These are phyloP conservation scores for Yamadazyma kanchanaburiensis DNA, from an alignment of 1,139 yeast species.

Conservation along the genomic window DNA sequence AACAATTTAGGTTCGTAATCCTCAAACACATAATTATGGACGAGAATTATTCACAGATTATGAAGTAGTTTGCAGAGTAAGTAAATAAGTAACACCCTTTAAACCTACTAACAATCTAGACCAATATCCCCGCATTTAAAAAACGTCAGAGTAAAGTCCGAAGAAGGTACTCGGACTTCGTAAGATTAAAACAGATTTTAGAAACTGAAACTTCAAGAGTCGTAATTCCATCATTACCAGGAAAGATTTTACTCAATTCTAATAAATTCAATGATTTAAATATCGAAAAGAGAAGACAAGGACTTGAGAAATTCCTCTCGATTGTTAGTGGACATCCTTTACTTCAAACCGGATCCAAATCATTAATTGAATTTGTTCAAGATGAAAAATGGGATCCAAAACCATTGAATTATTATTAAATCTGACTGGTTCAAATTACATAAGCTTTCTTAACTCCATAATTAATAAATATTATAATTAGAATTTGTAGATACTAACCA, in stretches of 20 bases:
- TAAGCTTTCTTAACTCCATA: too few species aligned
- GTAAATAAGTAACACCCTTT: too few species aligned
- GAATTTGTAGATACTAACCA: too few species aligned
- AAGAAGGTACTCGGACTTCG: slow-evolving; percentile 89
- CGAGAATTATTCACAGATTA: slow-evolving; percentile 82
- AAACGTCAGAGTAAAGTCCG: slow-evolving; percentile 67
- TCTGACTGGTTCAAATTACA: too few species aligned
- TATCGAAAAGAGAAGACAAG: slow-evolving; percentile 80
- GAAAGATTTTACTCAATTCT: slow-evolving; percentile 65
- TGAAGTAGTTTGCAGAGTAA: slow-evolving; percentile 71
- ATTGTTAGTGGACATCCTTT: slow-evolving; percentile 92
- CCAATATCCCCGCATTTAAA: slow-evolving; percentile 84
- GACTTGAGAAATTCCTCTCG: slow-evolving; percentile 75
- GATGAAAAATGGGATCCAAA: slow-evolving; percentile 75
- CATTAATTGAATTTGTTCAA: slow-evolving; percentile 81
- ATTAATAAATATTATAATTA: too few species aligned
- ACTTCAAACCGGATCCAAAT: slow-evolving; percentile 84
- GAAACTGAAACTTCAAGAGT: slow-evolving; percentile 78
- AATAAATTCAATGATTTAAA: slow-evolving; percentile 80
- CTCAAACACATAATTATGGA: slow-evolving; percentile 75
- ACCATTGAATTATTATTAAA: slow-evolving; percentile 14
- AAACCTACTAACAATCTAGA: slow-evolving; percentile 22
- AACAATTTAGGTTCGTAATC: slow-evolving; percentile 40
- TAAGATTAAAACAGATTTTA: slow-evolving; percentile 67
- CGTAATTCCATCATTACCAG: slow-evolving; percentile 84